Evolutionary conservation across 2,329 filamentous ascomycete genomes (phyloP), one percentile per base, ranked within the genome.

Genomic region (Fusarium caatingaense): DNA sequence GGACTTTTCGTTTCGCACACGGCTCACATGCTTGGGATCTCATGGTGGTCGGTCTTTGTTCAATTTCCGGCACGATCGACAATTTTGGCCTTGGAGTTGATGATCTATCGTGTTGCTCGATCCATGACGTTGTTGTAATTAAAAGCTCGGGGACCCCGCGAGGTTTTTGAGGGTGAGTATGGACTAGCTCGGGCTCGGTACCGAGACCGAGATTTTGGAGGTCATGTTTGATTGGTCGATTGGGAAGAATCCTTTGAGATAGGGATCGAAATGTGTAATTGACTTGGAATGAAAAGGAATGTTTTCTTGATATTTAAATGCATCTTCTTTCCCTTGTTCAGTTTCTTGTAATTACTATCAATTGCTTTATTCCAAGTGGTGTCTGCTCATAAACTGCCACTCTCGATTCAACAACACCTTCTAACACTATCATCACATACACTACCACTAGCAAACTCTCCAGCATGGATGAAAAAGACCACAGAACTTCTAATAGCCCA

Each of bases 1-100:
- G 61, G 13, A 68, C 66, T 44, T 68, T 68, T 3, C 66, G 66
- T 1, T 68, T 68, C 2, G 66, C 66, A n/a, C 66, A 68, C 12
- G 66, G 66, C 6, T 68, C 65, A 9, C 66, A 68, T 2, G 64
- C 64, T n/a, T 68, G 64, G 8, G 55, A 1, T 8, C 54, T 56
- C 66, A 68, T 68, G 11, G 9, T 3, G 13, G 13, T 20, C 21
- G 4, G 8, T 21, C 3, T 34, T 15, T 2, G 6, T 7, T 6
- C 10, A 37, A 11, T n/a, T n/a, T n/a, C 34, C 34, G 34, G 6
- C 34, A 37, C n/a, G 11, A 41, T 25, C 7, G 20, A 58, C 11
- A 20, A 42, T 9, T 11, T 9, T 15, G 23, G 41, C 4, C 21
- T 49, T 13, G 13, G 1, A 13, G 11, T 12, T 45, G 48, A 20